Conservation (phyloP, 2,329 filamentous ascomycete genomes). For the Fusarium acutatum region DNA sequence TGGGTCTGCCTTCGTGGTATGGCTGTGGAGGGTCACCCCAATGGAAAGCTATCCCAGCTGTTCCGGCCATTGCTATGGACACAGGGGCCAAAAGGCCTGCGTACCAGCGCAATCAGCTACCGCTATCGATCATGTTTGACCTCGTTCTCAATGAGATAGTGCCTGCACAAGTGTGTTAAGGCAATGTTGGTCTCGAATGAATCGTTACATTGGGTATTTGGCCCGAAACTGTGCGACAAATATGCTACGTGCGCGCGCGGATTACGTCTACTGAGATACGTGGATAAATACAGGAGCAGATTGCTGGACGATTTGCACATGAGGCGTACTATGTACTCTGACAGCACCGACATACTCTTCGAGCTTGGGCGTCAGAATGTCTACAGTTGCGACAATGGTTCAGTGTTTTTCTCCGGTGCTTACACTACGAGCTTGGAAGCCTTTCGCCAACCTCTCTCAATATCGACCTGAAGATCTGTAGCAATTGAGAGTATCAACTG, state of each 20-base stretch:
- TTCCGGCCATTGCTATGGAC: neutral
- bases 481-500: neutral
- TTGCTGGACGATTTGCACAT: neutral
- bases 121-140: conserved; percentile 25
- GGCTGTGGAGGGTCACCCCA: conserved; percentile 17
- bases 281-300: conserved; percentile 11
- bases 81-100: conserved; percentile 22
- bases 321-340: neutral
- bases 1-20: conserved; percentile 28
- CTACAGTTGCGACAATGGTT: neutral
- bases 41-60: conserved; percentile 1
- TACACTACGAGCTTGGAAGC: neutral
- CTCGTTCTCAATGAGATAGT: conserved; percentile 32
- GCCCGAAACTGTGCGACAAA: conserved; percentile 35
- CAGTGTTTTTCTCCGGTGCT: neutral
- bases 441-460: neutral
- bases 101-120: conserved; percentile 16
- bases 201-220: conserved; percentile 23
- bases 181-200: conserved; percentile 14
- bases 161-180: conserved; percentile 38
- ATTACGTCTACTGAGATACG: conserved; percentile 2
- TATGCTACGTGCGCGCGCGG: conserved; percentile 1
- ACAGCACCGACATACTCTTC: neutral
- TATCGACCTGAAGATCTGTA: neutral
- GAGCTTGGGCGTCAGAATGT: neutral